Conservation (phyloP, 805 yeast genomes). For the Diddensiella caesifluorescens region DNA sequence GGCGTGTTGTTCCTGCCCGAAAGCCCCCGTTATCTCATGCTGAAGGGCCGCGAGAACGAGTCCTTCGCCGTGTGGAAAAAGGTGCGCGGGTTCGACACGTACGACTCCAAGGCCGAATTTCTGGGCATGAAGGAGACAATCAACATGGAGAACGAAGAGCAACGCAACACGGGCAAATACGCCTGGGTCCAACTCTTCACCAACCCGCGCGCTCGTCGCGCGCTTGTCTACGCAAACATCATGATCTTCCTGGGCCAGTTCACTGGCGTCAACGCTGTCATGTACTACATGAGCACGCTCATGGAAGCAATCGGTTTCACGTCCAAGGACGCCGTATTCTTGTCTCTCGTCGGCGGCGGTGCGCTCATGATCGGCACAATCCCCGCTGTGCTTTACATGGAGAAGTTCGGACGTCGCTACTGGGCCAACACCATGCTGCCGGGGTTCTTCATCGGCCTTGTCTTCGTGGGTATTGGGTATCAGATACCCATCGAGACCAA, state of each 20-base stretch:
- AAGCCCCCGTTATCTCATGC: conserved; percentile 55
- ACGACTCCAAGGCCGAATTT: conserved; percentile 36
- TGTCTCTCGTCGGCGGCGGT: conserved; percentile 69
- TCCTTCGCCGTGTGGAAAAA: conserved; percentile 53
- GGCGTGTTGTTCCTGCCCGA: conserved; percentile 56
- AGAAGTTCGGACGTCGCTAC: conserved; percentile 41
- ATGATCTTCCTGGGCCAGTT: conserved; percentile 52
- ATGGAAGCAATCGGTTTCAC: conserved; percentile 52
- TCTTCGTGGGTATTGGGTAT: conserved; percentile 57
- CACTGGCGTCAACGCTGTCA: conserved; percentile 63
- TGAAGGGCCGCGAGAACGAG: conserved; percentile 46
- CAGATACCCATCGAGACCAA: conserved; percentile 37
- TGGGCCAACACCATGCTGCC: conserved; percentile 55
- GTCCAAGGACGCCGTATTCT: conserved; percentile 48
- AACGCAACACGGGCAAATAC: too few relatives aligned
- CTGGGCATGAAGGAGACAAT: conserved; percentile 12
- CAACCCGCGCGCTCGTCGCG: conserved; percentile 56
- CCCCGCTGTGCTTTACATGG: conserved; percentile 47
- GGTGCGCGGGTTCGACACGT: conserved; percentile 44
- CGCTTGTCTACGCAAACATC: conserved; percentile 50
- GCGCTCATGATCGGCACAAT: conserved; percentile 57
- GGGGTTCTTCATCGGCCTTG: conserved; percentile 55
- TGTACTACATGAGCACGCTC: conserved; percentile 59
- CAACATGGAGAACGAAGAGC: conserved; percentile 26
- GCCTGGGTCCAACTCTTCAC: conserved; percentile 48